Evolutionary conservation across 495 filamentous ascomycete species (phyloP), one percentile per base, ranked within the genome.

Genomic region (Thermothielavioides terrestris): DNA sequence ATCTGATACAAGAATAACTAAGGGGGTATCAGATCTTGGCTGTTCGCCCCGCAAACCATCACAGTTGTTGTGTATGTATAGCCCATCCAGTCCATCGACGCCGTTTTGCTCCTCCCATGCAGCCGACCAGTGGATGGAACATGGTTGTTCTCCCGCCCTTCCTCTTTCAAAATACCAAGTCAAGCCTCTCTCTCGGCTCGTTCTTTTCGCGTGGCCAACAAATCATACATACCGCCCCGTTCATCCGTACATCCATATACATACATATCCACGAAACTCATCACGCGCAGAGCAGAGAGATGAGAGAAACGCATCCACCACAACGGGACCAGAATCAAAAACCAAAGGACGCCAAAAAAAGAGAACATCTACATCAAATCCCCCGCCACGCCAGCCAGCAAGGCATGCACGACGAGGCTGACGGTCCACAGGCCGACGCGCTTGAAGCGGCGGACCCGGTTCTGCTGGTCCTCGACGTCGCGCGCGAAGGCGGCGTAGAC

Each of bases 361-460:
- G 35, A 35, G 32, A 11, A 9, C 11, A n/a, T n/a, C 54, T 58
- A 76, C 44, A 76, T 65, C 49, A 94, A 78, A 60, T 85, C 87
- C 17, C 91, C 90, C 12, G 89, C 92, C 77, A 97, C 84, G 1
- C 92, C 92, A 68, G 96, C 84, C 59, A 97, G 87, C 36, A 98
- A 72, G n/a, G 89, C 92, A 66, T 98, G 92, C 6, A 89, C 86
- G 3, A 88, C 84, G 39, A 97, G 67, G 62, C 89, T 88, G 31
- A 98, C 71, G 9, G 88, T 94, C 92, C 92, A 98, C 55, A 96
- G 80, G 21, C 92, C 92, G 15, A 98, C 94, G 62, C 96, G 94
- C 71, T 89, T 94, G 60, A 98, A 83, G 34, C 94, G 80, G 34
- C 91, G 75, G 61, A 87, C 83, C 28, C 88, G 79, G 50, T 82